Percentiles rank a stretch among this genome's conserved stretches.
Evolutionary conservation across 177 flowering plant genomes (phyloP).

Genomic region (Tripterygium wilfordii): DNA sequence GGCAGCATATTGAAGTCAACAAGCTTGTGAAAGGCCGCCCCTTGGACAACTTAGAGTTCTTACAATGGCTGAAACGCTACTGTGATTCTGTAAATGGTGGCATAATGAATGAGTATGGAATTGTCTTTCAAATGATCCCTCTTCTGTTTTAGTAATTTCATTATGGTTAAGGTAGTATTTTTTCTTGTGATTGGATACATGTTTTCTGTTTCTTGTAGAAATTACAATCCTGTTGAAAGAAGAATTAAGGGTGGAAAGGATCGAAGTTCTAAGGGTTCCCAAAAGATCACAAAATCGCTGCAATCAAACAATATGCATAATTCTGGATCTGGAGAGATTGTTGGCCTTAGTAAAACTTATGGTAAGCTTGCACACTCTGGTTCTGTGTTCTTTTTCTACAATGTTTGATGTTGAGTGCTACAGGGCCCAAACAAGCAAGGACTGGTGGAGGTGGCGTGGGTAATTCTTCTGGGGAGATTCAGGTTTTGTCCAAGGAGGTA

Average conservation of each 20-base stretch:
- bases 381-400: background rate
- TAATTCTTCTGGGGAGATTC: constrained; percentile 35
- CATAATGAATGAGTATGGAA: constrained; percentile 80
- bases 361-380: constrained; percentile 39
- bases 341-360: constrained; percentile 26
- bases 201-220: constrained; percentile 30
- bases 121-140: background rate
- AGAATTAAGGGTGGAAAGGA: constrained; percentile 72
- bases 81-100: constrained; percentile 94
- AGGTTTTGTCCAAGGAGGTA: constrained; percentile 72
- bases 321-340: constrained; percentile 27
- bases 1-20: constrained; percentile 89
- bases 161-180: too few species aligned
- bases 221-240: constrained; percentile 81
- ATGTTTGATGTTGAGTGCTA: constrained; percentile 1
- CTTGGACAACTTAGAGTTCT: constrained; percentile 89
- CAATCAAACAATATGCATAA: constrained; percentile 49
- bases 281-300: constrained; percentile 55
- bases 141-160: background rate
- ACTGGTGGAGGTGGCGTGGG: constrained; percentile 22
- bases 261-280: constrained; percentile 34
- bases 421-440: constrained; percentile 51
- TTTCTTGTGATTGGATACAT: too few species aligned
- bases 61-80: constrained; percentile 94
- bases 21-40: constrained; percentile 90